A percentile compares a stretch with the other conserved stretches of the same genome.
Evolutionary conservation across 148 eudicot species (phyloP).

Genomic region (Nyssa sinensis): DNA sequence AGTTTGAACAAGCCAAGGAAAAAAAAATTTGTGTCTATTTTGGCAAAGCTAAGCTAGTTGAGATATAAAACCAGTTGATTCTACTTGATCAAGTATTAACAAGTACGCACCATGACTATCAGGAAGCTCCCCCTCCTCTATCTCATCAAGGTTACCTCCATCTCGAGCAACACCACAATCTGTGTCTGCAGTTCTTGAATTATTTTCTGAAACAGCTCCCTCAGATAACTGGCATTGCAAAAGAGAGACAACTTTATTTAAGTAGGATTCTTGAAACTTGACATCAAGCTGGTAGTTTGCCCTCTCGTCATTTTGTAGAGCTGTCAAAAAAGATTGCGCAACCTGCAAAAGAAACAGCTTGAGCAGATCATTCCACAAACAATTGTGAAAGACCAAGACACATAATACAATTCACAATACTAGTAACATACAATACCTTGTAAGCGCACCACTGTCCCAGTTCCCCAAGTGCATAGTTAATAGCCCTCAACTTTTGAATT

Average conservation of each 20-base stretch:
- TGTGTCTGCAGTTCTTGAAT: slow-evolving; percentile 24
- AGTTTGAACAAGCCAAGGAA: neutral
- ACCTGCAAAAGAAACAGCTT: slow-evolving; percentile 57
- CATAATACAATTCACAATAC: neutral
- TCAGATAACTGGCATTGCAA: slow-evolving; percentile 84
- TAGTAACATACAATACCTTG: slow-evolving; percentile 54
- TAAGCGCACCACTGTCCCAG: slow-evolving; percentile 99
- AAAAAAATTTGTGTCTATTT: neutral
- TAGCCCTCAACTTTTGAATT: slow-evolving; percentile 94
- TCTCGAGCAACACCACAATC: slow-evolving; percentile 34
- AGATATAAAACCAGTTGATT: slow-evolving; percentile 2
- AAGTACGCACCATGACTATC: slow-evolving; percentile 73
- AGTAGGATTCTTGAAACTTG: slow-evolving; percentile 92
- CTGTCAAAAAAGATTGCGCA: slow-evolving; percentile 82
- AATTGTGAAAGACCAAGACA: neutral
- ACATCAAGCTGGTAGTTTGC: slow-evolving; percentile 95
- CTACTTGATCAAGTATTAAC: slow-evolving; percentile 5
- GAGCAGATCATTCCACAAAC: neutral
- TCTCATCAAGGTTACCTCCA: slow-evolving; percentile 47
- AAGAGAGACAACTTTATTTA: slow-evolving; percentile 73
- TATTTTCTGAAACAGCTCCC: slow-evolving; percentile 68
- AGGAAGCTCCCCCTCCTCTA: slow-evolving; percentile 98
- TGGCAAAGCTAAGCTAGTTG: neutral
- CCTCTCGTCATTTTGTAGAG: slow-evolving; percentile 95
- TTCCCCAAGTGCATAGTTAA: slow-evolving; percentile 94